A percentile compares a stretch with the other conserved stretches of the same genome.
Evolutionary conservation across 805 yeast species (phyloP).

Genomic region (Starmerella apis): DNA sequence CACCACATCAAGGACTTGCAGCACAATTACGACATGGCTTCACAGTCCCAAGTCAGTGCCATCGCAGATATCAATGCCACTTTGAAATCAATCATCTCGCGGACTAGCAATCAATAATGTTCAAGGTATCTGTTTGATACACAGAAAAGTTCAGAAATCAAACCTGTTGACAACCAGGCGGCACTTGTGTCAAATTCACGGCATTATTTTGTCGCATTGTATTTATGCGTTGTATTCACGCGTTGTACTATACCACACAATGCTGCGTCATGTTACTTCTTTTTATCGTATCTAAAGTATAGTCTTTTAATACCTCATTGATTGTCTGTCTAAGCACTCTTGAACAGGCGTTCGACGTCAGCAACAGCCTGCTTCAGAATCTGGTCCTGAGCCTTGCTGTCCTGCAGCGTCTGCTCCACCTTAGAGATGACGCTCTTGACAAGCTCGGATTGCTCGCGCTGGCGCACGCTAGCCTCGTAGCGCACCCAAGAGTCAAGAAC

Average conservation of each 20-base stretch:
- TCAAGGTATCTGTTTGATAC: too few species aligned
- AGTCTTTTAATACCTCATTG: neutral
- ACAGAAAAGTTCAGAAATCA: too few species aligned
- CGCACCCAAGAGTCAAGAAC: conserved; percentile 98
- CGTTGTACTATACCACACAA: neutral
- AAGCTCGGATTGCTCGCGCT: conserved; percentile 87
- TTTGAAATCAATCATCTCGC: neutral
- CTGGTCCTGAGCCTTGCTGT: conserved; percentile 88
- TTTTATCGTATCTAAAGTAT: conserved; percentile 1
- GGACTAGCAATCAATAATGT: neutral
- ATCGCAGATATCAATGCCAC: neutral
- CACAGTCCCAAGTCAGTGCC: neutral
- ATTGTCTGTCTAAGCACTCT: conserved; percentile 18
- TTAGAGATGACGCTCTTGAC: conserved; percentile 76
- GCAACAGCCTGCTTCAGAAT: conserved; percentile 82
- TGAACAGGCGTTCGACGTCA: conserved; percentile 79
- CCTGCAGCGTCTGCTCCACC: conserved; percentile 72
- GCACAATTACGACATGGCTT: neutral
- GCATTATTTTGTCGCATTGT: too few species aligned
- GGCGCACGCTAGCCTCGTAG: conserved; percentile 93
- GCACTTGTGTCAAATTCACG: too few species aligned
- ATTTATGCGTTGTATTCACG: too few species aligned
- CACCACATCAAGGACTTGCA: conserved; percentile 13
- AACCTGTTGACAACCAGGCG: too few species aligned
- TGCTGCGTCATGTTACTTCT: neutral